Conservation (phyloP, 139 green algal species). For the Tetradesmus obliquus region DNA sequence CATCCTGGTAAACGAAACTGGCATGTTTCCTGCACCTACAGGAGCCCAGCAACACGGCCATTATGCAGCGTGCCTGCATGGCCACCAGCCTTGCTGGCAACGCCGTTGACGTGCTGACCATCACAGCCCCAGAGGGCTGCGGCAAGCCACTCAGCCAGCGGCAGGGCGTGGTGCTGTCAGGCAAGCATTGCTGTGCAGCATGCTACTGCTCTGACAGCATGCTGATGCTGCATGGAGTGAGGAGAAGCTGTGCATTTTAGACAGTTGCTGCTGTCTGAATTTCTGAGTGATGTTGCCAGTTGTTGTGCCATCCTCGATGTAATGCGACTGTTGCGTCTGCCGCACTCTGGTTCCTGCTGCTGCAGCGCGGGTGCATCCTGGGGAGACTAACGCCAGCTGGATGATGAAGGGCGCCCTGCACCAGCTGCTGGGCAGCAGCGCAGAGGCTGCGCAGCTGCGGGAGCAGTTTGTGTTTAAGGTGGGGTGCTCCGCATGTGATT, state of each 20-base stretch:
- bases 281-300: too few species aligned
- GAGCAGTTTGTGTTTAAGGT: slow-evolving; percentile 81
- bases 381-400: slow-evolving; percentile 84
- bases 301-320: too few species aligned
- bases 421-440: slow-evolving; percentile 63
- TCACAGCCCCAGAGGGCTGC: slow-evolving; percentile 56
- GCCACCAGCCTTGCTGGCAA: slow-evolving; percentile 75
- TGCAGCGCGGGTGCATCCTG: slow-evolving; percentile 79
- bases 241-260: not conserved
- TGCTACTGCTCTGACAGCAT: not conserved
- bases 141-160: slow-evolving; percentile 35
- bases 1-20: not conserved
- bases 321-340: not conserved
- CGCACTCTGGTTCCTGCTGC: not conserved
- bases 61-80: slow-evolving; percentile 42
- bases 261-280: not conserved
- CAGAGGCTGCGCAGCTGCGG: slow-evolving; percentile 65
- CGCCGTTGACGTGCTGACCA: slow-evolving; percentile 72
- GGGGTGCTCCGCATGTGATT: slow-evolving; percentile 56
- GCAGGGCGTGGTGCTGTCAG: slow-evolving; percentile 47
- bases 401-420: slow-evolving; percentile 83
- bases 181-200: slow-evolving; percentile 3
- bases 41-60: not conserved
- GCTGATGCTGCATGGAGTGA: not conserved
- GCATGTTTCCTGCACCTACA: not conserved